These are phyloP conservation scores for Hypoxylon fuscum DNA, from an alignment of 495 filamentous ascomycete species.

Conservation along the genomic window DNA sequence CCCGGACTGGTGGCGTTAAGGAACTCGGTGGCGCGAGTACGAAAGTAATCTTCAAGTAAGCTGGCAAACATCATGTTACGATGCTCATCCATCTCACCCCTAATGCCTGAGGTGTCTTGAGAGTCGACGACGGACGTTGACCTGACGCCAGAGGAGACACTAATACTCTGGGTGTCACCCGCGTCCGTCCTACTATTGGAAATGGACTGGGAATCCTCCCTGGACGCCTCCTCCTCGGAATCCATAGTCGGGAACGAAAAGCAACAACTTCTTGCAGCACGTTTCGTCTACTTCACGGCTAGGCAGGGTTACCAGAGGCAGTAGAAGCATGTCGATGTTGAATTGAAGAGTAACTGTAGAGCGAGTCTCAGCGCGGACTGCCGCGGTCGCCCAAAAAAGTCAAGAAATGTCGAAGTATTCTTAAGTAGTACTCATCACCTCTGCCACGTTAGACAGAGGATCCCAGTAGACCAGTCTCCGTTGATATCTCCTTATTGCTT, in stretches of 20 bases:
- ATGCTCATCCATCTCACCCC: constrained; percentile 37
- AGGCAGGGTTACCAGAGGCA: not conserved
- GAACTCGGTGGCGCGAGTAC: constrained; percentile 41
- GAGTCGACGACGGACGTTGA: constrained; percentile 26
- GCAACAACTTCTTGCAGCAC: not conserved
- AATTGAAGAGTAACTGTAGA: not conserved
- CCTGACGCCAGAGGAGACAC: constrained; percentile 18
- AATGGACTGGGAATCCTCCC: not conserved
- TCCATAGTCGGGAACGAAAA: constrained; percentile 10
- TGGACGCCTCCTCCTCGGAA: constrained; percentile 4
- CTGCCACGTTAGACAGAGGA: too few relatives aligned
- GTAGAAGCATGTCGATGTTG: constrained; percentile 12
- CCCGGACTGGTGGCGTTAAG: constrained; percentile 39
- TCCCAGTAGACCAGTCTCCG: too few relatives aligned
- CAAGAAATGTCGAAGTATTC: too few relatives aligned
- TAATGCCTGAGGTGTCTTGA: constrained; percentile 6
- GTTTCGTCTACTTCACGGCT: not conserved
- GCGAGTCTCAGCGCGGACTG: not conserved
- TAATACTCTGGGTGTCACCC: constrained; percentile 28
- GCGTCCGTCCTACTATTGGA: constrained; percentile 10
- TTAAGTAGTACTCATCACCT: too few relatives aligned
- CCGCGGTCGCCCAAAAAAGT: not conserved
- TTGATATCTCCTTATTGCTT: too few relatives aligned
- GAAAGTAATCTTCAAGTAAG: constrained; percentile 44
- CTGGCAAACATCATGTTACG: constrained; percentile 47